Conservation (phyloP, 805 yeast genomes). For the Saccharomyces eubayanus region DNA sequence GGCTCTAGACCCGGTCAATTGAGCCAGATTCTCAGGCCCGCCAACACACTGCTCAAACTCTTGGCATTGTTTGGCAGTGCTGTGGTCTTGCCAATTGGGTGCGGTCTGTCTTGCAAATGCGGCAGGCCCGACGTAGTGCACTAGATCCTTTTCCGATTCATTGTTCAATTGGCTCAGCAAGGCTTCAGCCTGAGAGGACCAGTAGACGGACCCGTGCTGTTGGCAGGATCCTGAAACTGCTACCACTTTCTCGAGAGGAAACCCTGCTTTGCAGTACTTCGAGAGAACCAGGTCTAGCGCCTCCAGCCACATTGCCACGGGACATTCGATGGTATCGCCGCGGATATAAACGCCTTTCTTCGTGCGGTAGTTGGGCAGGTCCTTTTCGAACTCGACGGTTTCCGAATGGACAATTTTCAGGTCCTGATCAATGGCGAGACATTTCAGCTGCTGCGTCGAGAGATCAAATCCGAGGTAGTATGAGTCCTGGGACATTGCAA, state of each 20-base stretch:
- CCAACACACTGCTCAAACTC: constrained; percentile 55
- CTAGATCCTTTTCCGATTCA: constrained; percentile 26
- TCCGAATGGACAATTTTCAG: constrained; percentile 49
- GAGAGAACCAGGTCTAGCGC: constrained; percentile 60
- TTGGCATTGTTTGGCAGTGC: constrained; percentile 62
- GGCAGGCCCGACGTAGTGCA: constrained; percentile 38
- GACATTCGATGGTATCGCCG: constrained; percentile 56
- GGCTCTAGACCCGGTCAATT: constrained; percentile 74
- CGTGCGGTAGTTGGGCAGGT: constrained; percentile 53
- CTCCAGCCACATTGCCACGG: constrained; percentile 86
- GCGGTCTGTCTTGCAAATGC: constrained; percentile 59
- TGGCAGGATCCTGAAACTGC: constrained; percentile 83
- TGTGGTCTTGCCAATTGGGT: constrained; percentile 95
- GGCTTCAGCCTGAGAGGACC: constrained; percentile 46
- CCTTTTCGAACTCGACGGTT: constrained; percentile 64
- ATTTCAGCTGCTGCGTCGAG: constrained; percentile 83
- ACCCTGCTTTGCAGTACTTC: constrained; percentile 40
- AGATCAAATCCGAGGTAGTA: constrained; percentile 68
- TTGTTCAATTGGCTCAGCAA: constrained; percentile 34
- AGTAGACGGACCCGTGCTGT: constrained; percentile 85
- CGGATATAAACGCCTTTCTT: constrained; percentile 61
- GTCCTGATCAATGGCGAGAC: constrained; percentile 50
- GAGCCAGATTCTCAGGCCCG: constrained; percentile 50
- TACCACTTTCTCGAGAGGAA: constrained; percentile 51
- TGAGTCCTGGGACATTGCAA: constrained; percentile 1